Base-by-base conservation (phyloP, 2,329 filamentous ascomycete species). In the Fusarium udum region DNA sequence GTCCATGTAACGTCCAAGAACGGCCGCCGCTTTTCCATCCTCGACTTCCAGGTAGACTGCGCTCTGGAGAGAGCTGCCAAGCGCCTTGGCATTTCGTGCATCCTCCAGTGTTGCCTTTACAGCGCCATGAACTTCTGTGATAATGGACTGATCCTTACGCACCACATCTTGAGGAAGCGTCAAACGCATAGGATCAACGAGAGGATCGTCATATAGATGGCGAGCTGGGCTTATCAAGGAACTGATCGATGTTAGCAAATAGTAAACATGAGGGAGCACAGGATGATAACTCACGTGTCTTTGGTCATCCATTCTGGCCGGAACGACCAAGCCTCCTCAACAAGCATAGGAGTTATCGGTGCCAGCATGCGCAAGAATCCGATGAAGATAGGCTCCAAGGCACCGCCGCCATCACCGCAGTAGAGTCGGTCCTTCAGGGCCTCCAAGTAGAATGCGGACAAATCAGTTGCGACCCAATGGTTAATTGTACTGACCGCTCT, bases 361-460 rank as follows among this genome's bases (percentile, higher is more conserved):
- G 90, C 91, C 36, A 98, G 86, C 87, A 97, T 94, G 61, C 91
- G 88, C 69, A 95, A 84, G 24, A 98, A 85, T 40, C 94, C 90
- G 11, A 89, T 83, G 69, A 95, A 91, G 61, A 98, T 89, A 34
- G 88, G 86, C 73, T 89, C 87, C 53, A 93, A 83, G 9, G 88
- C 85, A 52, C 92, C 92, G 20, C 88, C 87, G 20, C 89, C 89
- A 68, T 91, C 89, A 36, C 93, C 93, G 51, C 95, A 96, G 84
- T 99, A 99, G 3, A 98, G 86, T 7, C 94, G 88, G 78, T 99
- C 96, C 82, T 99, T 99, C 77, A 95, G 87, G 1, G 93, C 91
- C 82, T 99, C 96, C 64, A 99, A 90, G 81, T 98, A 99, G 81
- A 98, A 97, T 1, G 95, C 92, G 1, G 95, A 98, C 31, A 99